Evolutionary conservation across 257 asterid genomes (phyloP).

Genomic region (Solanum sparsipilum): DNA sequence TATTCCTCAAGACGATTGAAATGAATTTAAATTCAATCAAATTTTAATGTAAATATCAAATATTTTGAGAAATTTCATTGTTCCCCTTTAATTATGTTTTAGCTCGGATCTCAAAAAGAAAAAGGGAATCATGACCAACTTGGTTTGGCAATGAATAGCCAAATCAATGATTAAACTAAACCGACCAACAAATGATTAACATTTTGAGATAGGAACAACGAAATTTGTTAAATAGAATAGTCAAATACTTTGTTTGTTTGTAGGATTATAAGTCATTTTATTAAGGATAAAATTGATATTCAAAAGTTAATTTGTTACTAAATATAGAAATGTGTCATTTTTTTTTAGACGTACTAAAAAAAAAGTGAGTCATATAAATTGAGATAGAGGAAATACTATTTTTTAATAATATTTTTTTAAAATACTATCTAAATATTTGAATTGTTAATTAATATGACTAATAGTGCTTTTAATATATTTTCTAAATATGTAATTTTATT

Average conservation of each 20-base stretch:
- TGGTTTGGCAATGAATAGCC: background rate
- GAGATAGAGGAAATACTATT: rapidly evolving
- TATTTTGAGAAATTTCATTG: background rate
- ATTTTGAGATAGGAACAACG: background rate
- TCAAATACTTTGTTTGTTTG: background rate
- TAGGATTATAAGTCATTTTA: no score
- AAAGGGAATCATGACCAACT: background rate
- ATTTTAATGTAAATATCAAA: rapidly evolving
- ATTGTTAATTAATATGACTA: background rate
- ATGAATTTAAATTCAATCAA: rapidly evolving
- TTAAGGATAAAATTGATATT: no score
- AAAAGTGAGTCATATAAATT: background rate
- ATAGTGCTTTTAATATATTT: background rate
- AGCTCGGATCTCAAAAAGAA: background rate
- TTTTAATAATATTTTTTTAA: no score
- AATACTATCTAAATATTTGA: background rate
- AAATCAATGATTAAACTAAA: background rate
- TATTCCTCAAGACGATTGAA: rapidly evolving
- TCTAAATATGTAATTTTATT: background rate
- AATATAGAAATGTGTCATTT: background rate
- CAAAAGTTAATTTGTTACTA: no score
- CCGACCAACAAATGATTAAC: background rate
- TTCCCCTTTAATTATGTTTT: background rate
- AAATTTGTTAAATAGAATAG: background rate
- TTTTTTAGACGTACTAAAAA: rapidly evolving